Evolutionary conservation across 1,284 basidiomycete genomes (phyloP).

Genomic region (Cutaneotrichosporon dermatis): DNA sequence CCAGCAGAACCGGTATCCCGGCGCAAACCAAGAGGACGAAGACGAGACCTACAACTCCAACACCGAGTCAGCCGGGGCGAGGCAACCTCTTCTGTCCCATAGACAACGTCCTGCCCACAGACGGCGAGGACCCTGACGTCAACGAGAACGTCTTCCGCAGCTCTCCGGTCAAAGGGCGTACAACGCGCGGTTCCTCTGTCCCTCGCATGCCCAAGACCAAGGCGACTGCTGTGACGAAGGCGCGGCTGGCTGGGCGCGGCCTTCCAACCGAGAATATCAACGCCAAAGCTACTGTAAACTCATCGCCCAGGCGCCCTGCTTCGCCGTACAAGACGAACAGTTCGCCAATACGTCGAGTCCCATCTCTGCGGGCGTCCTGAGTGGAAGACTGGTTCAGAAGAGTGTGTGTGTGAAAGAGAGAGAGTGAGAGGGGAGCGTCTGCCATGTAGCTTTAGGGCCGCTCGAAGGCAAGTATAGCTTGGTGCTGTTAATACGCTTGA

Average conservation of each 20-base stretch:
- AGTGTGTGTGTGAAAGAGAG: no score
- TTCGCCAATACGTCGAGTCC: neutral
- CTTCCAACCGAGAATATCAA: neutral
- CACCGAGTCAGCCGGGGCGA: neutral
- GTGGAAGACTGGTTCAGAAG: no score
- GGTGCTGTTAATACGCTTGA: no score
- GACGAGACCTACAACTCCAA: neutral
- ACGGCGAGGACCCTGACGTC: neutral
- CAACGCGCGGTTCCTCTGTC: neutral
- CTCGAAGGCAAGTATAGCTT: no score
- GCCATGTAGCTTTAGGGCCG: no score
- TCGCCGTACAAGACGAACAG: neutral
- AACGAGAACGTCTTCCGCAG: slow-evolving; percentile 1
- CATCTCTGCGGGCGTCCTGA: neutral
- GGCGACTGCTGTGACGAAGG: neutral
- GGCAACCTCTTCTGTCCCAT: slow-evolving; percentile 22
- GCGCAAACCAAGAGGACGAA: neutral
- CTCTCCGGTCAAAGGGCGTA: neutral
- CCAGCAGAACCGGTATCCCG: neutral
- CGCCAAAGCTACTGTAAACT: no score
- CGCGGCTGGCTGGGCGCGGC: neutral
- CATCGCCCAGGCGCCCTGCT: neutral
- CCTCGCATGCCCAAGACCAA: slow-evolving; percentile 4
- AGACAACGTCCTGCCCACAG: slow-evolving; percentile 28
- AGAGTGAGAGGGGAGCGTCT: no score